Evolutionary conservation across 75 land plant genomes (phyloP), one percentile per base, ranked within the genome.

Genomic region (Chamaecyparis obtusa): DNA sequence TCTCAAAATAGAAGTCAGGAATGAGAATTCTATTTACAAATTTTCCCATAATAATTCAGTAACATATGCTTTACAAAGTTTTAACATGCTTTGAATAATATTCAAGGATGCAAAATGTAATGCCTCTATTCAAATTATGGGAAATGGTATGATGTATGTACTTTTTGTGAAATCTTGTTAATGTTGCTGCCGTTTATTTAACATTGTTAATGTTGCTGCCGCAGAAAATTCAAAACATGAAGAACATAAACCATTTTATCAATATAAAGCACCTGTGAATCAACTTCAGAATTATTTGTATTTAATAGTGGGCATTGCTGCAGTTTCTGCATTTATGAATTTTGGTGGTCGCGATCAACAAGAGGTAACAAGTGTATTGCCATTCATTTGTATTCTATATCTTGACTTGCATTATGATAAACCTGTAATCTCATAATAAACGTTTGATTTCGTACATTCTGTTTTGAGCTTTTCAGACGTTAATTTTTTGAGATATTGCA

Each of bases 141-240:
- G 41, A 14, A 35, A 39, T 77, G 37, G 1, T 36, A 35, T 35
- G 36, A 36, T 77, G 21, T 39, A 77, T 77, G 39, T 11, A 17
- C 80, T 77, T 35, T 77, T 77, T 39, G 41, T 77, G 69, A 64
- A 64, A 64, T 64, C n/a, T 64, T 48, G 6, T 64, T 27, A n/a
- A n/a, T n/a, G n/a, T n/a, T 24, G n/a, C 27, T 33, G 15, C 36
- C 10, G 36, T 33, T 32, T 33, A 33, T 33, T 33, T 72, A 33
- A 71, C 36, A 72, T 33, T 33, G 36, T 72, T 72, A 72, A 72
- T 72, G 36, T 33, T 72, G 76, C 11, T 32, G 14, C 76, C 32
- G 71, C 93, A 92, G 95, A 90, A 55, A 92, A 90, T 36, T 86
- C 92, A 88, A 90, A 90, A 32, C 46, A 91, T 87, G 91, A 91